Conservation (phyloP, 352 stramenopile species). For the Globisporangium irregulare region DNA sequence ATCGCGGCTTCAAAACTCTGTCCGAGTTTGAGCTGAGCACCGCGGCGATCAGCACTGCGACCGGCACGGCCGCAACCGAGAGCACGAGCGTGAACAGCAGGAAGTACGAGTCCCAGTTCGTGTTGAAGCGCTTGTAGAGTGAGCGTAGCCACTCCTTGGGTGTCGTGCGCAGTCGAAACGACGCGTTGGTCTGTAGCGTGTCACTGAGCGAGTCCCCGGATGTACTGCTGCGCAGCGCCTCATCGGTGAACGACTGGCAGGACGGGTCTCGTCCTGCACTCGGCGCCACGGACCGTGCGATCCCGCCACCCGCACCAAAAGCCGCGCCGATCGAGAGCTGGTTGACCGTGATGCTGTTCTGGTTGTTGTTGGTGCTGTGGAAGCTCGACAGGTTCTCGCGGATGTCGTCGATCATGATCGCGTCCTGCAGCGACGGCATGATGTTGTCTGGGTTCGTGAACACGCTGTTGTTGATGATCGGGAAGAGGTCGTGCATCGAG, state of each 20-base stretch:
- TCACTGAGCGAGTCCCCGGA: constrained; percentile 19
- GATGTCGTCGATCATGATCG: constrained; percentile 72
- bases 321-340: constrained; percentile 16
- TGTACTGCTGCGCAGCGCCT: constrained; percentile 13
- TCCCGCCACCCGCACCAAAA: constrained; percentile 6
- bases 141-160: constrained; percentile 25
- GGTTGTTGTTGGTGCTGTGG: constrained; percentile 11
- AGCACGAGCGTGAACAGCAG: constrained; percentile 52
- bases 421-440: constrained; percentile 66
- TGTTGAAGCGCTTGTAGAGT: constrained; percentile 51
- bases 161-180: constrained; percentile 3
- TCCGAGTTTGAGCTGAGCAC: constrained; percentile 29
- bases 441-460: constrained; percentile 79
- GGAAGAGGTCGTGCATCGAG: constrained; percentile 68
- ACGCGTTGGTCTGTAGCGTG: constrained; percentile 10
- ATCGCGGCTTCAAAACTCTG: constrained; percentile 40
- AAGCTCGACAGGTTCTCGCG: constrained; percentile 25
- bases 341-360: constrained; percentile 4
- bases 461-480: constrained; percentile 48
- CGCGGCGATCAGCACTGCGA: constrained; percentile 38
- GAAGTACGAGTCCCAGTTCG: constrained; percentile 80
- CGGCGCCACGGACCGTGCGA: constrained; percentile 1
- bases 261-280: constrained; percentile 20
- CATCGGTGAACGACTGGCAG: constrained; percentile 24
- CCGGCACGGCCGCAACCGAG: constrained; percentile 42